Evolutionary conservation across 306 rosid genomes (phyloP).

Genomic region (Vigna hirtella): DNA sequence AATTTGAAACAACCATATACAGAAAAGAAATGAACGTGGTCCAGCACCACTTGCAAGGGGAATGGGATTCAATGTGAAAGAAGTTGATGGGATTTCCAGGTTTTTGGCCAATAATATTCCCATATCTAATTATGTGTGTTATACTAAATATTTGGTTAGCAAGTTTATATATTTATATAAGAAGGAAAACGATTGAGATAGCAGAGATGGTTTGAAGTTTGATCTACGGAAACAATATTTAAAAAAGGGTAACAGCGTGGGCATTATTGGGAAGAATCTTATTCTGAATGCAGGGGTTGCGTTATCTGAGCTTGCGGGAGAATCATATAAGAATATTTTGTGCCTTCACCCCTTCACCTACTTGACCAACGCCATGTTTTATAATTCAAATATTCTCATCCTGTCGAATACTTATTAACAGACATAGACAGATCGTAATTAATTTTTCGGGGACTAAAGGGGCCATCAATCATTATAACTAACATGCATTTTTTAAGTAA

Average conservation of each 20-base stretch:
- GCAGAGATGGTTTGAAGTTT: constrained; percentile 7
- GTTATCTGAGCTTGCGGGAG: constrained; percentile 41
- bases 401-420: constrained; percentile 40
- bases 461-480: constrained; percentile 37
- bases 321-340: constrained; percentile 44
- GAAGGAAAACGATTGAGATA: not conserved
- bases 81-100: constrained; percentile 32
- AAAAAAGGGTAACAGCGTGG: constrained; percentile 30
- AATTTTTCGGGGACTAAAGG: not conserved
- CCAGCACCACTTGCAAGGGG: constrained; percentile 30
- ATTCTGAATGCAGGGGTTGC: constrained; percentile 52
- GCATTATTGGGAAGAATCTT: constrained; percentile 59
- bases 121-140: constrained; percentile 32
- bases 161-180: not conserved
- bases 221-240: not conserved
- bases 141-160: not conserved
- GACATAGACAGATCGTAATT: not conserved
- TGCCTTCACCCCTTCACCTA: constrained; percentile 50
- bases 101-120: constrained; percentile 45
- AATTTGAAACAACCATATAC: not conserved
- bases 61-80: constrained; percentile 40
- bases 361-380: constrained; percentile 46
- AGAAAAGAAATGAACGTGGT: not conserved
- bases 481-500: constrained; percentile 21
- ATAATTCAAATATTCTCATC: constrained; percentile 49